Conservation (phyloP, 2,329 filamentous ascomycete species). For the Alternaria sp. region DNA sequence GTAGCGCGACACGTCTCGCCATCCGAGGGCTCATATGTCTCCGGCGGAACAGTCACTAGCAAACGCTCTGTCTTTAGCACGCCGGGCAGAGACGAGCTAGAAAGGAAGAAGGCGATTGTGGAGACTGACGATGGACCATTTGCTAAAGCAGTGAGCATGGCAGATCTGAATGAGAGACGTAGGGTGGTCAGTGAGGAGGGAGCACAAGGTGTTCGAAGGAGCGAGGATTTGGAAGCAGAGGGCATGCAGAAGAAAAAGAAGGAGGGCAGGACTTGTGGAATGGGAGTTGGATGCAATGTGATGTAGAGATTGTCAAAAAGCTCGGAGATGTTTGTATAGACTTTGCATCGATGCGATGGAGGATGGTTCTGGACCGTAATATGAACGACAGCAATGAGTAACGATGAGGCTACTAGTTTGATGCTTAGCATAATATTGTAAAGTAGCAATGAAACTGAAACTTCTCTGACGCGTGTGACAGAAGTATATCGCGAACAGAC, state of each 20-base stretch:
- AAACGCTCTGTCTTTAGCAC: conserved; percentile 29
- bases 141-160: conserved; percentile 19
- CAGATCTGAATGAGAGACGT: conserved; percentile 23
- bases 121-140: conserved; percentile 34
- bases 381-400: background rate
- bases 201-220: background rate
- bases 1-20: background rate
- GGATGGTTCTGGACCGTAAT: background rate
- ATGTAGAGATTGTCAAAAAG: conserved; percentile 18
- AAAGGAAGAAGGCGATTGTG: conserved; percentile 34
- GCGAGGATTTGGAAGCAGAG: background rate
- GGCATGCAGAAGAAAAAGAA: background rate
- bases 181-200: conserved; percentile 16
- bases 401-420: background rate
- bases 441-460: background rate
- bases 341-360: background rate
- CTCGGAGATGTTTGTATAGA: background rate
- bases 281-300: conserved; percentile 13
- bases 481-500: background rate
- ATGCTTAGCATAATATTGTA: background rate
- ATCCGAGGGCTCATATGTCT: conserved; percentile 2
- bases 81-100: conserved; percentile 40
- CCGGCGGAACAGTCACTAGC: conserved; percentile 6
- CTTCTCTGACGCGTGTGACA: background rate
- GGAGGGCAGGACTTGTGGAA: background rate